Evolutionary conservation across 495 filamentous ascomycete genomes (phyloP).

Genomic region (Geoglossum glabrum): DNA sequence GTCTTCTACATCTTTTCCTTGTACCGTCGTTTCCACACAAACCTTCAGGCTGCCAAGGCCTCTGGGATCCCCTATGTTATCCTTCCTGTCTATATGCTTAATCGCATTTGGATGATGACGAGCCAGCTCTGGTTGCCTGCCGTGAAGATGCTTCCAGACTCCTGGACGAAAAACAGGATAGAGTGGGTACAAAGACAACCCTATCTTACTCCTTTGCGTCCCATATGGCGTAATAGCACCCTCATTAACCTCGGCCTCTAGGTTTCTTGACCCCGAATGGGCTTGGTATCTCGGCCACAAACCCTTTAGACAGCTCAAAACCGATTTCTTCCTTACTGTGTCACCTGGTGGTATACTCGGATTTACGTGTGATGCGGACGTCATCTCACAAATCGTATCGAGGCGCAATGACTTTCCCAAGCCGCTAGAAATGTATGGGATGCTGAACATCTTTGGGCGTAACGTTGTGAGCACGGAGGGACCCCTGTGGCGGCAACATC

Average conservation of each 20-base stretch:
- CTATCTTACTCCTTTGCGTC: neutral
- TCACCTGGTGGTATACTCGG: slow-evolving; percentile 25
- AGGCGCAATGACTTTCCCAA: slow-evolving; percentile 49
- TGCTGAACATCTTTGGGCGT: slow-evolving; percentile 39
- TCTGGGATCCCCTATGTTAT: slow-evolving; percentile 20
- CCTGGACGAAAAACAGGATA: slow-evolving; percentile 25
- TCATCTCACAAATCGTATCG: slow-evolving; percentile 36
- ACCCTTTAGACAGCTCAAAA: slow-evolving; percentile 21
- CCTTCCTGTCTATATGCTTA: slow-evolving; percentile 16
- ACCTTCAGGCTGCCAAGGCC: slow-evolving; percentile 17
- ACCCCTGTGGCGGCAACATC: slow-evolving; percentile 40
- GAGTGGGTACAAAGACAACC: slow-evolving; percentile 17
- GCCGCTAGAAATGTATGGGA: slow-evolving; percentile 31
- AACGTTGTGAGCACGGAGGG: slow-evolving; percentile 49
- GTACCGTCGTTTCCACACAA: slow-evolving; percentile 8
- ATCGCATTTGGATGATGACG: slow-evolving; percentile 29
- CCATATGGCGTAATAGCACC: slow-evolving; percentile 6
- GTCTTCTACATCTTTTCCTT: neutral
- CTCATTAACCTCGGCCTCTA: slow-evolving; percentile 16
- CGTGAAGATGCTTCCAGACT: slow-evolving; percentile 25
- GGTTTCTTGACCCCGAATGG: slow-evolving; percentile 20
- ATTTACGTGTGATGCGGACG: slow-evolving; percentile 34
- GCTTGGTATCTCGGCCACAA: slow-evolving; percentile 20
- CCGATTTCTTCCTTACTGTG: slow-evolving; percentile 35
- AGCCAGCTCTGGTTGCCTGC: slow-evolving; percentile 27